Evolutionary conservation across 2,329 filamentous ascomycete species (phyloP), one percentile per base, ranked within the genome.

Genomic region (Phyllosticta capitalensis): DNA sequence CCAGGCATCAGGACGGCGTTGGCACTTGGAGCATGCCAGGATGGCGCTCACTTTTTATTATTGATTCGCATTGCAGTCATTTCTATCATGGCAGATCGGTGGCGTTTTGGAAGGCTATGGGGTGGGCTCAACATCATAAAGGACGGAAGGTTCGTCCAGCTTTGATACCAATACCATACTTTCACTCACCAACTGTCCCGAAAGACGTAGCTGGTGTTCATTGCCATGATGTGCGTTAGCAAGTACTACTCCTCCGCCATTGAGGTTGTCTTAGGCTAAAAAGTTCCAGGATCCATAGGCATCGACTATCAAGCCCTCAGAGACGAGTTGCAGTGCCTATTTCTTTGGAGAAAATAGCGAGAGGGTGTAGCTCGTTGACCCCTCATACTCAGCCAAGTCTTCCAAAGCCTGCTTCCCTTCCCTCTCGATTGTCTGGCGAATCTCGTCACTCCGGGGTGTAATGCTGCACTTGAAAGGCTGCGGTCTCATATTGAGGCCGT

Each of bases 401-500:
- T 73, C 66, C 45, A 83, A 69, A 0, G 82, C 82, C 65, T 81
- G 74, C 61, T 70, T 69, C 3, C 80, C 81, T 65, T 84, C 81
- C 0, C 76, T 71, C 57, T 81, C 72, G 52, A 84, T 80, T 0
- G 81, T 77, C 58, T 74, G 69, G 2, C 70, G 70, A 56, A 83
- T 80, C 61, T 76, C 74, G 17, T 76, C 73, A 12, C 68, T 78
- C 28, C 81, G 72, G 12, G 81, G 79, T 38, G 70, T 75, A 62
- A 84, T 81, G 57, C 73, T 76, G 59, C 82, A 83, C 59, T 75
- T 69, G 65, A 84, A 84, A 0, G 79, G 78, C 62, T 77, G 74
- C 3, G 81, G 81, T 2, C 81, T 75, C 80, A 82, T 82, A 62
- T 84, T 84, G 22, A 83, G 70, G 1, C 81, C 81, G 62, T 84